These are phyloP conservation scores for Inga leiocalycina DNA, from an alignment of 306 rosid species.

Conservation along the genomic window DNA sequence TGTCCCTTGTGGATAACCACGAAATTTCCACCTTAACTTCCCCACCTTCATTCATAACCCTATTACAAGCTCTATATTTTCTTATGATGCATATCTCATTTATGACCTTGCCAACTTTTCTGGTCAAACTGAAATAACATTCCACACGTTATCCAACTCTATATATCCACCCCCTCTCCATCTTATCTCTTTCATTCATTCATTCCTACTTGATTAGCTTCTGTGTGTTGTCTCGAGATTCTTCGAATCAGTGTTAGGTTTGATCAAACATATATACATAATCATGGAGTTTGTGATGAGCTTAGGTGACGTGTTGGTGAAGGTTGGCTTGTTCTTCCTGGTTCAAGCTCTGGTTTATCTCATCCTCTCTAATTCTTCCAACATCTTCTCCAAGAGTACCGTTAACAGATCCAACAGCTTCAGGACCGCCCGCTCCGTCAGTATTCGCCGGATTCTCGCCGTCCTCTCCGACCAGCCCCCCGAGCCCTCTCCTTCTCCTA, in stretches of 20 bases:
- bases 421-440: constrained; percentile 62
- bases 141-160: neutral
- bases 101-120: neutral
- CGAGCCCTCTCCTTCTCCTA: constrained; percentile 62
- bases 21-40: neutral
- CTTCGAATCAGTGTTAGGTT: constrained; percentile 1
- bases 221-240: neutral
- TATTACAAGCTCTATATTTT: no score
- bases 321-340: constrained; percentile 60
- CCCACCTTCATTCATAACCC: no score
- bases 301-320: constrained; percentile 56
- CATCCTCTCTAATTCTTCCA: constrained; percentile 80
- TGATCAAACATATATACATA: no score
- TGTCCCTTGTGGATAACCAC: neutral
- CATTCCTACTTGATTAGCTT: neutral
- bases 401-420: constrained; percentile 60
- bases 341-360: constrained; percentile 80
- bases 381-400: constrained; percentile 58
- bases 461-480: constrained; percentile 71
- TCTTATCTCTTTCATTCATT: neutral
- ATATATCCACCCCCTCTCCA: constrained; percentile 21
- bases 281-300: constrained; percentile 38
- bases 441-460: constrained; percentile 71
- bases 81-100: neutral
- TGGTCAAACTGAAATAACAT: constrained; percentile 29